These are phyloP conservation scores for Sugiyamaella novakii DNA, from an alignment of 1,139 yeast species.

Conservation along the genomic window DNA sequence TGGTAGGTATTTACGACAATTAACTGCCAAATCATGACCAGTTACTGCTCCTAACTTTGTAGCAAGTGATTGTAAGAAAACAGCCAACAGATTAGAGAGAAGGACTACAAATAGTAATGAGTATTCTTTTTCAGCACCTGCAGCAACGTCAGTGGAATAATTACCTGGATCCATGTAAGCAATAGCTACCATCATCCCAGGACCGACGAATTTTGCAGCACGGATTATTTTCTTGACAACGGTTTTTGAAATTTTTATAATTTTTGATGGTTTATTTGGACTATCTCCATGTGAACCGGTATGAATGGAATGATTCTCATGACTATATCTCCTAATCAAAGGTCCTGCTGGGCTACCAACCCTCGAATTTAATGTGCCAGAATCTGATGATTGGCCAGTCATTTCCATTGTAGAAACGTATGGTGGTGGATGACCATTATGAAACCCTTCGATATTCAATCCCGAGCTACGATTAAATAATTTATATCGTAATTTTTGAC, in stretches of 20 bases:
- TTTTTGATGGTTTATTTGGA: neutral
- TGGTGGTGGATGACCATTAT: neutral
- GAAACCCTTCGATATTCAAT: neutral
- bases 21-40: constrained; percentile 73
- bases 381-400: neutral
- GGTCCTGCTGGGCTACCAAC: too few species aligned
- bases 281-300: neutral
- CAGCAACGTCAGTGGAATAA: constrained; percentile 75
- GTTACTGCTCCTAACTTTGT: constrained; percentile 80
- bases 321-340: too few species aligned
- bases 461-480: neutral
- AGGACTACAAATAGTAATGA: constrained; percentile 67
- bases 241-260: neutral
- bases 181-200: constrained; percentile 74
- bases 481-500: neutral
- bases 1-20: constrained; percentile 65
- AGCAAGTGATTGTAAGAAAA: constrained; percentile 70
- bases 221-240: neutral
- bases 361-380: neutral
- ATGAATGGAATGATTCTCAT: neutral
- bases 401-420: neutral
- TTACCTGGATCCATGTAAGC: constrained; percentile 89
- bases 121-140: constrained; percentile 70
- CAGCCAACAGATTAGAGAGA: constrained; percentile 69
- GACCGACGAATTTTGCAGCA: constrained; percentile 59